A percentile compares a stretch with the other conserved stretches of the same genome.
Conservation (phyloP, 345 rosid species). For the Lumnitzera racemosa region DNA sequence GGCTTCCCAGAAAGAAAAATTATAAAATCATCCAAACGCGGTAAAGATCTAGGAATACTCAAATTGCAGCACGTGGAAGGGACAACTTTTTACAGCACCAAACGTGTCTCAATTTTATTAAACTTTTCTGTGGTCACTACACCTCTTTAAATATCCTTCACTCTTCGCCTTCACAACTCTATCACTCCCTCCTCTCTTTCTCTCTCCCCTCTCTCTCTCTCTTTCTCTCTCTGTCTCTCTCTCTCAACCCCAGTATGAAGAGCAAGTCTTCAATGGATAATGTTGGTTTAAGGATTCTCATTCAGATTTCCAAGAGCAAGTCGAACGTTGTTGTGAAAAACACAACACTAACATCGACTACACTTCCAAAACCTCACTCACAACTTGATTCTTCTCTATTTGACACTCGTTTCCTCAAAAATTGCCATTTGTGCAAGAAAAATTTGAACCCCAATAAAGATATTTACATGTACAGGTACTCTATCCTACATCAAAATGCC, state of each 20-base stretch:
- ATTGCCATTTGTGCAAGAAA: conserved; percentile 54
- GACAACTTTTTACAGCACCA: too few relatives aligned
- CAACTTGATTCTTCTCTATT: neutral
- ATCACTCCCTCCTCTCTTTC: neutral
- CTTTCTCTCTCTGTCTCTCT: neutral
- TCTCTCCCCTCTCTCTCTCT: neutral
- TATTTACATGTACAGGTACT: conserved; percentile 79
- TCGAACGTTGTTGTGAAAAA: conserved; percentile 39
- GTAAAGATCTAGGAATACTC: too few relatives aligned
- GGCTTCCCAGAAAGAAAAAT: too few relatives aligned
- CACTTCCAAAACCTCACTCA: neutral
- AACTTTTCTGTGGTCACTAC: neutral
- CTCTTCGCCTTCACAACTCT: neutral
- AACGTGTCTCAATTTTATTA: neutral
- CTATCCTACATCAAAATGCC: neutral
- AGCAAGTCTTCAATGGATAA: conserved; percentile 11
- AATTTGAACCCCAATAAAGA: conserved; percentile 47
- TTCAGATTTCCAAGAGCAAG: conserved; percentile 21
- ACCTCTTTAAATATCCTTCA: conserved; percentile 12
- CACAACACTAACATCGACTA: conserved; percentile 19
- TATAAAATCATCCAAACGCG: too few relatives aligned
- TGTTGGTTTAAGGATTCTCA: conserved; percentile 52
- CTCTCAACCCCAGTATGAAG: neutral
- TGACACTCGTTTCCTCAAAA: conserved; percentile 39
- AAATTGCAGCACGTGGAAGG: too few relatives aligned